Evolutionary conservation across 83 land plant species (phyloP), one percentile per base, ranked within the genome.

Genomic region (Larix sibirica): DNA sequence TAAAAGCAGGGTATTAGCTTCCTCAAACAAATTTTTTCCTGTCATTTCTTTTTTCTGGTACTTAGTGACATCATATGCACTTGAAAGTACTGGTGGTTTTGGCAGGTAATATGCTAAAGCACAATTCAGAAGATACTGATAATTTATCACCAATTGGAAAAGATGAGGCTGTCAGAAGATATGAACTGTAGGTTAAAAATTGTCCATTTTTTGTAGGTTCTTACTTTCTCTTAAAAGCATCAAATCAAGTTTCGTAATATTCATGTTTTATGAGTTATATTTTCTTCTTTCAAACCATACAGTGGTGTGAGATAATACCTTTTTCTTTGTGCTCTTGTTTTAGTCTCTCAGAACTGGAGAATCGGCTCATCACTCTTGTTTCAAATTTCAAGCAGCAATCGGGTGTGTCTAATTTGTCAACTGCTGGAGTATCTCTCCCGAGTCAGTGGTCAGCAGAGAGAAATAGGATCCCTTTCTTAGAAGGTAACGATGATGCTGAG

Each of bases 321-420:
- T 78, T 78, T 58, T 77, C 62, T 78, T n/a, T 65, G 38, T 56
- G 40, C 17, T 73, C 77, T 42, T n/a, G 23, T 78, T 56, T 28
- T 58, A 86, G 88, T 47, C 84, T 86, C 26, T 76, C 85, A 28
- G 85, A 86, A 59, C 40, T 86, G 69, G 80, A 83, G 74, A 83
- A 40, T 56, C 85, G 62, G 42, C 68, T 86, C 44, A 79, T 47
- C 16, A 80, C 24, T 20, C 56, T 69, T n/a, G 63, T 86, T 77
- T 40, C 85, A 79, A 86, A 83, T 42, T 62, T 64, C 56, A 85
- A 76, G 28, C 18, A 44, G 58, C 80, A 78, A 26, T 3, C 28
- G 7, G 28, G 21, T 56, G 54, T 33, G 26, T 54, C 63, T 28
- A 78, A 54, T 59, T 13, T 26, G 47, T 56, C 80, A 58, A 59